phyloP scores from a whole-genome alignment of 768 basidiomycete species.

The Lactarius hengduanensis region DNA sequence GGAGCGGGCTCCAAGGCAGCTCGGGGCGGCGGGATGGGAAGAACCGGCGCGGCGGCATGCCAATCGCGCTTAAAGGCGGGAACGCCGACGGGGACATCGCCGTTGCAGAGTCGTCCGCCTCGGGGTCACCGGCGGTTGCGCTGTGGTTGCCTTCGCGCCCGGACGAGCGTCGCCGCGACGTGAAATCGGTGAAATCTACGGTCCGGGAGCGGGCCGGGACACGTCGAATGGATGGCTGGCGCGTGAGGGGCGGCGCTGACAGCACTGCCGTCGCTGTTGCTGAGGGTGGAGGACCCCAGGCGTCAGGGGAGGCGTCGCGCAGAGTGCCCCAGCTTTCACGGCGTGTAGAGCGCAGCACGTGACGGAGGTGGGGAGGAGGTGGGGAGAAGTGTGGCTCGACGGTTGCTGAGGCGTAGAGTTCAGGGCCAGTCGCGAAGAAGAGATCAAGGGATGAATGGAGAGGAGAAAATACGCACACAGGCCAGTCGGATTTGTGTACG shows the following conservation, averaged over 20 bases:
- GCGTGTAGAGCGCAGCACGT: conserved; percentile 12
- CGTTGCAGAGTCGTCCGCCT: conserved; percentile 19
- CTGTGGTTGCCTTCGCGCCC: conserved; percentile 36
- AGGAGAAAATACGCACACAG: conserved; percentile 12
- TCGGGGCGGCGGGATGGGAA: conserved; percentile 26
- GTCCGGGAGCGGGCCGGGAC: conserved; percentile 47
- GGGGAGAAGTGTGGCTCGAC: conserved; percentile 15
- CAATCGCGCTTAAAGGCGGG: conserved; percentile 18
- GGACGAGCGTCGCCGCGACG: conserved; percentile 57
- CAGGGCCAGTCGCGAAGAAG: neutral
- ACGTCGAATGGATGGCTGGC: conserved; percentile 64
- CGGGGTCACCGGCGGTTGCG: conserved; percentile 13
- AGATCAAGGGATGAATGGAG: neutral
- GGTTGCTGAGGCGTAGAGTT: neutral
- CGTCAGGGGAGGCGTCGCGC: conserved; percentile 21
- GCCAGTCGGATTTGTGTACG: conserved; percentile 38
- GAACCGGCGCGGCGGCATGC: conserved; percentile 23
- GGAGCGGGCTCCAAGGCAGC: conserved; percentile 19
- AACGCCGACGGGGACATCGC: neutral
- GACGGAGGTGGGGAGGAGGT: conserved; percentile 19
- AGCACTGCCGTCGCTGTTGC: neutral
- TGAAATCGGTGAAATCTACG: conserved; percentile 72
- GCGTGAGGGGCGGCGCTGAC: conserved; percentile 40
- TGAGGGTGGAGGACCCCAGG: conserved; percentile 21
- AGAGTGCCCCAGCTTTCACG: conserved; percentile 26